These are phyloP conservation scores for Endotrypanum monterogeii DNA, from an alignment of 208 protist species.

Conservation along the genomic window DNA sequence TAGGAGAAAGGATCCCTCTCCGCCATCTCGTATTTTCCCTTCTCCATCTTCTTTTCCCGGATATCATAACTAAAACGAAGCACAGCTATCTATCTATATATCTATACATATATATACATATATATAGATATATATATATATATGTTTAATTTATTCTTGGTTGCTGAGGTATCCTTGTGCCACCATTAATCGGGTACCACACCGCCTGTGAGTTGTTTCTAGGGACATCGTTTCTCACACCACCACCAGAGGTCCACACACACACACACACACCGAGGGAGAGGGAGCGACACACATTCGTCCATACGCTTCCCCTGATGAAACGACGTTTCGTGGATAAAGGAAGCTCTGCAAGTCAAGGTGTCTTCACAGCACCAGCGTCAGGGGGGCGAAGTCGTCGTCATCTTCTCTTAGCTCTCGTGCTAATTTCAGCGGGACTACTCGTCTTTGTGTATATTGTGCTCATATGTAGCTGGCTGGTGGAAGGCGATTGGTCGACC, in stretches of 20 bases:
- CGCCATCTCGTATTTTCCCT: no score
- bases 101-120: no score
- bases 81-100: no score
- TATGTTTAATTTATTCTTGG: no score
- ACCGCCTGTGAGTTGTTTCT: not conserved
- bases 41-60: no score
- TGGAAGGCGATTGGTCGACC: not conserved
- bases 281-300: not conserved
- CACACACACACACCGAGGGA: not conserved
- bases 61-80: no score
- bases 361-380: not conserved
- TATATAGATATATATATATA: no score
- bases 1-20: no score
- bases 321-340: slow-evolving; percentile 3
- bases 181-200: no score
- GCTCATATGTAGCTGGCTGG: slow-evolving; percentile 5
- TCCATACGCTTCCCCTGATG: not conserved
- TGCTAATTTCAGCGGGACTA: slow-evolving; percentile 3
- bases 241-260: not conserved
- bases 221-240: not conserved
- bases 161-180: no score
- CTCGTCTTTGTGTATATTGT: slow-evolving; percentile 8
- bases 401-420: not conserved
- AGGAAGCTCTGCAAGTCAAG: not conserved
- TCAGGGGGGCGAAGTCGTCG: not conserved